Percentiles rank a stretch among this genome's conserved stretches.
Evolutionary conservation across 768 basidiomycete genomes (phyloP).

Genomic region (Tephrocybe sp.): DNA sequence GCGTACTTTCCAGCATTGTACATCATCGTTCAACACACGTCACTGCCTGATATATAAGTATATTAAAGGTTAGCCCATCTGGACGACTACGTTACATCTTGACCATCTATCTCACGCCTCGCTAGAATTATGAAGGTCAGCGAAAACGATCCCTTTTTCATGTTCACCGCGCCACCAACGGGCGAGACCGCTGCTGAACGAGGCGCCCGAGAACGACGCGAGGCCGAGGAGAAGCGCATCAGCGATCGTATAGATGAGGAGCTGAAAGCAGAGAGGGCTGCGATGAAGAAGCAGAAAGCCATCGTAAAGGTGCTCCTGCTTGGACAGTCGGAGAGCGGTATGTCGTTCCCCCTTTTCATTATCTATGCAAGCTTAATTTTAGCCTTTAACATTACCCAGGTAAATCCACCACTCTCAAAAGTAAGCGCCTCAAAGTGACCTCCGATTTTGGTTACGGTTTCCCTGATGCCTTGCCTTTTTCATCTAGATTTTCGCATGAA

Average conservation of each 20-base stretch:
- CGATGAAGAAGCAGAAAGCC: conserved; percentile 41
- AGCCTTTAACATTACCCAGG: conserved; percentile 31
- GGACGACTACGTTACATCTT: neutral
- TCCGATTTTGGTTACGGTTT: no score
- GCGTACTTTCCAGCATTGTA: no score
- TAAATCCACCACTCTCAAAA: conserved; percentile 61
- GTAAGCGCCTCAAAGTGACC: conserved; percentile 26
- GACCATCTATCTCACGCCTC: neutral
- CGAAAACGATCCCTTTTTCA: conserved; percentile 54
- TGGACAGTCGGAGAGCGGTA: conserved; percentile 61
- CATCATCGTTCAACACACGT: no score
- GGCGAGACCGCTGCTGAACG: conserved; percentile 52
- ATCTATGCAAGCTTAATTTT: neutral
- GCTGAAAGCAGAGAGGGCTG: conserved; percentile 41
- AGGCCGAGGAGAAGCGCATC: conserved; percentile 55
- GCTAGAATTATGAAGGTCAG: conserved; percentile 17
- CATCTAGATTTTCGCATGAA: conserved; percentile 64
- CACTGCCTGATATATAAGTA: no score
- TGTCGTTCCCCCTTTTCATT: conserved; percentile 17
- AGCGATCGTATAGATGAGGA: conserved; percentile 61
- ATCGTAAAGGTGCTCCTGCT: conserved; percentile 52
- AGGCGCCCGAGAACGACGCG: conserved; percentile 39
- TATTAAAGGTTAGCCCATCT: neutral
- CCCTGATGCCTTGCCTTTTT: neutral
- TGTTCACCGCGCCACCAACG: conserved; percentile 54